These are phyloP conservation scores for Torrubiella hemipterigena DNA, from an alignment of 2,329 filamentous ascomycete genomes.

Conservation along the genomic window DNA sequence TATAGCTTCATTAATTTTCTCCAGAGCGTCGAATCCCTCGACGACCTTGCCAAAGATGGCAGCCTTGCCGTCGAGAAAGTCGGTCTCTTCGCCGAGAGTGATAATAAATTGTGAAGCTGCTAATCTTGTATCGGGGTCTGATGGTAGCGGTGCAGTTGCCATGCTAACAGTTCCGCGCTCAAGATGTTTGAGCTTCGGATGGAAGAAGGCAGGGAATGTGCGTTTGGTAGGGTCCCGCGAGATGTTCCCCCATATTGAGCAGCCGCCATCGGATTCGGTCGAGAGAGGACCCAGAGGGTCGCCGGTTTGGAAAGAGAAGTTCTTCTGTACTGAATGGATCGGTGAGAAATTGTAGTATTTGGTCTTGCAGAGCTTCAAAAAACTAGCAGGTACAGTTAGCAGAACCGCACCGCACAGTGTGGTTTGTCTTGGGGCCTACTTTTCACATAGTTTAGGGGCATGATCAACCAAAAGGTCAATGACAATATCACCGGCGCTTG, in stretches of 20 bases:
- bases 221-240: slow-evolving; percentile 55
- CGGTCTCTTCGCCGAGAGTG: slow-evolving; percentile 77
- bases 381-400: slow-evolving; percentile 46
- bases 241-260: slow-evolving; percentile 81
- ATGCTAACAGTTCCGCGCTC: slow-evolving; percentile 93
- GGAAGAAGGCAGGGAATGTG: slow-evolving; percentile 73
- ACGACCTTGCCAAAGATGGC: slow-evolving; percentile 92
- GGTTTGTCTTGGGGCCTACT: too few relatives aligned
- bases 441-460: slow-evolving; percentile 85
- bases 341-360: slow-evolving; percentile 99
- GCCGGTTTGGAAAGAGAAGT: slow-evolving; percentile 93
- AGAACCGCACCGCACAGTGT: too few relatives aligned
- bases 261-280: slow-evolving; percentile 78
- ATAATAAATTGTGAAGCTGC: slow-evolving; percentile 91
- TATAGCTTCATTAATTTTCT: slow-evolving; percentile 86
- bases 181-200: slow-evolving; percentile 76
- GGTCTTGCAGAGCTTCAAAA: slow-evolving; percentile 95
- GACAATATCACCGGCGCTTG: slow-evolving; percentile 84
- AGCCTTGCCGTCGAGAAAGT: slow-evolving; percentile 86
- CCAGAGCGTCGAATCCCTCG: slow-evolving; percentile 85
- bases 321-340: slow-evolving; percentile 81
- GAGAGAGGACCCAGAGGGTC: slow-evolving; percentile 84
- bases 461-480: slow-evolving; percentile 86
- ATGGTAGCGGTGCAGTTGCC: slow-evolving; percentile 72
- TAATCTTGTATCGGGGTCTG: slow-evolving; percentile 69